Evolutionary conservation across 176 grass and related monocot genomes (phyloP), one percentile per base, ranked within the genome.

Genomic region (Musa troglodytarum): DNA sequence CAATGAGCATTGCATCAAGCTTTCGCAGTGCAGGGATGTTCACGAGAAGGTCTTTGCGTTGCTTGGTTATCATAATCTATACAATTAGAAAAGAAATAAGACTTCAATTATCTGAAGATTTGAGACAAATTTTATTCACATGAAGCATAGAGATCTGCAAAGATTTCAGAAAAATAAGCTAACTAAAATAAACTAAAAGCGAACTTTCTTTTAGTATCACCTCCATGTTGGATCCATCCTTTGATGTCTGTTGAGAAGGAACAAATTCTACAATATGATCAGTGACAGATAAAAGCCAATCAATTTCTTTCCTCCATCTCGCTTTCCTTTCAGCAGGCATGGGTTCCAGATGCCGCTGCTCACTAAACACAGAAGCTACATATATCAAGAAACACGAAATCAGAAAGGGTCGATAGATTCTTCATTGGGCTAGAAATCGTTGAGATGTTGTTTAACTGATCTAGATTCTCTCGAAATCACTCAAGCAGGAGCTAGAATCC

Each of bases 251-350:
- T 68, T 55, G 71, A 25, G 70, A 72, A 72, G 71, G 71, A 73
- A 73, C 52, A 24, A 73, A 26, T 24, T 73, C 71, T 29, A 73
- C 21, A 28, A 73, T 54, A 73, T 73, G 71, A 73, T 73, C 71
- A 28, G 71, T 15, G 1, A 73, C 21, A 26, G 71, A 73, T 54
- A 73, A 24, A 26, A 73, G 51, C 71, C 71, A 73, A n/a, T 73
- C 52, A 55, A 55, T 73, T 73, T 73, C 52, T 73, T 28, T 73
- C 17, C 22, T 53, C 71, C 71, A 73, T 54, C 71, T 54, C 2
- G 12, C 51, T 73, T 73, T 73, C 52, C 52, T 54, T 73, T 73
- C 71, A 73, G 71, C 11, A 17, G 71, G 13, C 71, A 73, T 73
- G 6, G 71, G 71, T 16, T 55, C 71, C 16, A 73, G 53, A 55